Evolutionary conservation across 2,329 filamentous ascomycete genomes (phyloP).

Genomic region (Dothideomycetidae sp.): DNA sequence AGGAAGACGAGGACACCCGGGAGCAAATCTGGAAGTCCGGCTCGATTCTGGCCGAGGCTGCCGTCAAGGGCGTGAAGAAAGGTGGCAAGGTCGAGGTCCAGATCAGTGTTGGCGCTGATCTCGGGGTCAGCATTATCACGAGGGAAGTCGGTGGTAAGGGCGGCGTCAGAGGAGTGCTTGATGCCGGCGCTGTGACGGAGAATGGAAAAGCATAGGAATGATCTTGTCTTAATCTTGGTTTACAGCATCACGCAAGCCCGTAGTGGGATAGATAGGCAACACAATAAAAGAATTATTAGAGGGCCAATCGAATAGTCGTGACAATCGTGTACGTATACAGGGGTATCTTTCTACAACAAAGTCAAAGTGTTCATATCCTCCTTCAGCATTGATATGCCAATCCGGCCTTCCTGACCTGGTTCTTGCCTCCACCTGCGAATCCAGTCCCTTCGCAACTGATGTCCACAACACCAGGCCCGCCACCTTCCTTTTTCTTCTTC

Average conservation of each 20-base stretch:
- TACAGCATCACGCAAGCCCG: no score
- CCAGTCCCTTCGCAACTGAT: conserved; percentile 80
- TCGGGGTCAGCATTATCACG: conserved; percentile 64
- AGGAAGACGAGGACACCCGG: conserved; percentile 75
- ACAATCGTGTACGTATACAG: not conserved
- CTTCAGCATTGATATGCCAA: conserved; percentile 77
- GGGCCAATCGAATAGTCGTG: no score
- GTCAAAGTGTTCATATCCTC: no score
- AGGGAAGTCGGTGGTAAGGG: conserved; percentile 80
- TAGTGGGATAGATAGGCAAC: not conserved
- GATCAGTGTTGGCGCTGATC: conserved; percentile 70
- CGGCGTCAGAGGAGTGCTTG: conserved; percentile 54
- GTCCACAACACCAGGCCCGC: conserved; percentile 57
- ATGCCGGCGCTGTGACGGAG: conserved; percentile 16
- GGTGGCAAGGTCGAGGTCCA: conserved; percentile 85
- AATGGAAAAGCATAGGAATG: conserved; percentile 9
- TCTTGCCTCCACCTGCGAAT: conserved; percentile 77
- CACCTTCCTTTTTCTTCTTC: conserved; percentile 43
- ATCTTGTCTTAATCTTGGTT: no score
- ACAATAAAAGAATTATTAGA: not conserved
- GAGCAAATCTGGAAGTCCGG: conserved; percentile 90
- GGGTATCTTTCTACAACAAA: not conserved
- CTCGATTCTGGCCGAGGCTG: conserved; percentile 68
- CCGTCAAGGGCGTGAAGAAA: conserved; percentile 72
- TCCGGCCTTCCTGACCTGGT: conserved; percentile 62